Evolutionary conservation across 495 filamentous ascomycete genomes (phyloP), one percentile per base, ranked within the genome.

Genomic region (Penicillium cosmopolitanum): DNA sequence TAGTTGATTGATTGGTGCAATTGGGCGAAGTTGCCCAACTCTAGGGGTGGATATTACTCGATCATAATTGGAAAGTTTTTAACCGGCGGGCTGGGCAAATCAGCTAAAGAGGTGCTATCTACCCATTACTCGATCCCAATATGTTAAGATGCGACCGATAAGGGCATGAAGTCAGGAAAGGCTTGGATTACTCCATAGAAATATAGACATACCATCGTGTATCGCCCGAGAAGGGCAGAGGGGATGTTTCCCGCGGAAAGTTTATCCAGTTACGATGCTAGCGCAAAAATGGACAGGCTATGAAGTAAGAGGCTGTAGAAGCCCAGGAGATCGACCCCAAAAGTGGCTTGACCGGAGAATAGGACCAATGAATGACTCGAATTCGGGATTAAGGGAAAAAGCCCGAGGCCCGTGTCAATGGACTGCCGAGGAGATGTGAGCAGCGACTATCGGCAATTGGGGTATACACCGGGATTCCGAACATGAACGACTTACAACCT

Each of bases 141-240:
- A 28, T n/a, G 19, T 48, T 23, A 8, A 36, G 19, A 3, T 38
- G 21, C 8, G 19, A 5, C 13, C 12, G 55, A 57, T 57, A 57
- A 57, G 44, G 42, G 15, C 18, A 57, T 16, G 15, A 18, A 48
- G 46, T 21, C 23, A n/a, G 8, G 3, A 11, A 18, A 25, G 12
- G 2, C 36, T 28, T 38, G 19, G n/a, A 55, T 60, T 60, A 60
- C 58, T 60, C 58, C 52, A 60, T 55, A 36, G 46, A 51, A 55
- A 60, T 51, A 60, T 51, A 43, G 51, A 42, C 1, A 43, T 34
- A n/a, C 18, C 9, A 5, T 44, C 53, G 33, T 44, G 23, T 9
- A 44, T 50, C 19, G 40, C 21, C 42, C 43, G 28, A 25, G 15
- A 9, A 16, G 33, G 11, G 8, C 2, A 19, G 10, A 12, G 3